Percentiles rank a stretch among this genome's conserved stretches.
Evolutionary conservation across 495 filamentous ascomycete genomes (phyloP).

Genomic region (Evansstolkia leycettana): DNA sequence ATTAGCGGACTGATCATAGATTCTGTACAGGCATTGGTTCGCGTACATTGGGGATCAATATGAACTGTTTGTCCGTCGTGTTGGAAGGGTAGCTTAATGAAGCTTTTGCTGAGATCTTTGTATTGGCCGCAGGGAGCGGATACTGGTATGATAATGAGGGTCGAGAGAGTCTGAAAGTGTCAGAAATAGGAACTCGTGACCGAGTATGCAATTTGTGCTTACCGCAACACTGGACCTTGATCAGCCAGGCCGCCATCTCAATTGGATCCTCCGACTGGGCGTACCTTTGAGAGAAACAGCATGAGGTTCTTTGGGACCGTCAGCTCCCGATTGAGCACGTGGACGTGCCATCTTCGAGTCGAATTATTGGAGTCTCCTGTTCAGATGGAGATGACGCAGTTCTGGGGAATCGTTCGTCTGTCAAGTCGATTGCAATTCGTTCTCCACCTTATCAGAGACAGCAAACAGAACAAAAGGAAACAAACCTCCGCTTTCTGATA

Average conservation of each 20-base stretch:
- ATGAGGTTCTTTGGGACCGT: constrained; percentile 67
- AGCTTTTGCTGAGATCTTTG: constrained; percentile 36
- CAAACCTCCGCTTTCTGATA: too few species aligned
- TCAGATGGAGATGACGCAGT: too few species aligned
- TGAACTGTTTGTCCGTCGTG: constrained; percentile 37
- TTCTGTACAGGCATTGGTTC: neutral
- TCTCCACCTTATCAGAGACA: neutral
- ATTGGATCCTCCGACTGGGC: constrained; percentile 3
- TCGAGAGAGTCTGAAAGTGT: constrained; percentile 36
- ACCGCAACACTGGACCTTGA: constrained; percentile 36
- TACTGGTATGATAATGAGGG: constrained; percentile 44
- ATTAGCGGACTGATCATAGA: neutral
- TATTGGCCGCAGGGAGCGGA: constrained; percentile 39
- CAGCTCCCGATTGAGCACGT: constrained; percentile 33
- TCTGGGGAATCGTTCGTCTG: too few species aligned
- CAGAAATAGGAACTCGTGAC: constrained; percentile 1
- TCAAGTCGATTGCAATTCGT: too few species aligned
- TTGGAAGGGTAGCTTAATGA: constrained; percentile 41
- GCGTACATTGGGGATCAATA: constrained; percentile 46
- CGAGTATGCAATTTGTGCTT: constrained; percentile 5
- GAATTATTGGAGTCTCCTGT: neutral
- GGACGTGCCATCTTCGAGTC: constrained; percentile 26
- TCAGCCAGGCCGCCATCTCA: constrained; percentile 11
- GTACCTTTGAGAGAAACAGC: constrained; percentile 73
- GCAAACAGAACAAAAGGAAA: neutral